Base-by-base conservation (phyloP, 257 asterid genomes). In the Coffea canephora region DNA sequence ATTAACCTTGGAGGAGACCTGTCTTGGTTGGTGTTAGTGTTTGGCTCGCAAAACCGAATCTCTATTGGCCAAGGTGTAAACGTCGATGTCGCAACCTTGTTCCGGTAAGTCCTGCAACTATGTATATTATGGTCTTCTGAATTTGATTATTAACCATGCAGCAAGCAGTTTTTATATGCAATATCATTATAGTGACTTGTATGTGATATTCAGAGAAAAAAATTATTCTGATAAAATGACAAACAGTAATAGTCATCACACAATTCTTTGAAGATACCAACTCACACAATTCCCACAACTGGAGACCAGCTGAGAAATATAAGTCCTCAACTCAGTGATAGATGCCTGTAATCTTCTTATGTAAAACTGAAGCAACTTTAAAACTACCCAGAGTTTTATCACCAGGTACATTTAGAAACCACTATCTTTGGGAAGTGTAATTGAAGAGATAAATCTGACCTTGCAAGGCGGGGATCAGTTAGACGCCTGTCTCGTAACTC, bases 61-160 rank as follows among this genome's bases (percentile, higher is more conserved):
- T 95, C 99, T 65, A 93, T 81, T 77, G 98, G 99, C 99, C 99
- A 95, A 78, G 96, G 96, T 66, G 88, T 73, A 86, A 92, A 90
- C 36, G 87, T 77, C 76, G 87, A 57, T 81, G 89, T 84, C 39
- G 98, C 98, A 48, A 91, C 98, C 89, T 90, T 91, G 92, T 92
- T 95, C 74, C 98, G 88, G 78, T 92, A 91, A 74, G 89, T 90
- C 96, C 98, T 93, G 94, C 77, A 31, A 80, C 78, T 87, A 83
- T 71, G 76, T 73, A 25, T 54, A 25, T 57, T 59, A 68, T 12
- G 67, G 5, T 41, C 69, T 49, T n/a, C 72, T 23, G 48, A 67
- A 36, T 41, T 48, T 7, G 52, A 71, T 13, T 73, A 80, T 39
- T 19, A 69, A 34, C 82, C 4, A 11, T 31, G 27, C 39, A 52